Percentiles rank a stretch among this genome's conserved stretches.
Evolutionary conservation across 192 early-diverging fungal genomes (phyloP).

Genomic region (Backusella morwellensis): DNA sequence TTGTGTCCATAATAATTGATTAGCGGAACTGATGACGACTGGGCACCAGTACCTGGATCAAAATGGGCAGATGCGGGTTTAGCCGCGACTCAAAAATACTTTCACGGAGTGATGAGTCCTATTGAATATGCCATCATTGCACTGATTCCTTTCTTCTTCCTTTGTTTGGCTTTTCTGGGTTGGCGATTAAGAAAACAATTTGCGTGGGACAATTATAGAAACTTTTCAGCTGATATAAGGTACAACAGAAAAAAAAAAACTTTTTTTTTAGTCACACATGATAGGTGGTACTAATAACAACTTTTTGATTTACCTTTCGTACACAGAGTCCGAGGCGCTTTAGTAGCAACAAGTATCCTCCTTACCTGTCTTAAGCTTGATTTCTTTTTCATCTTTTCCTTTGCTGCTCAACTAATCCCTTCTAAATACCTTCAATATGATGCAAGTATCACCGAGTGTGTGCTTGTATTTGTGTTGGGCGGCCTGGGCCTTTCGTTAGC

Average conservation of each 20-base stretch:
- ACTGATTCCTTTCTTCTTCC: slow-evolving; percentile 36
- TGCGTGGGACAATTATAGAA: slow-evolving; percentile 48
- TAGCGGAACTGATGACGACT: slow-evolving; percentile 7
- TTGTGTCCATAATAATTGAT: background rate
- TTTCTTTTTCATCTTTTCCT: slow-evolving; percentile 42
- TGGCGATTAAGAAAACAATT: slow-evolving; percentile 37
- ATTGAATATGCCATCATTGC: slow-evolving; percentile 46
- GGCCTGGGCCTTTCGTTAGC: slow-evolving; percentile 27
- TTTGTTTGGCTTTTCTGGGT: slow-evolving; percentile 22
- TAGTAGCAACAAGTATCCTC: slow-evolving; percentile 30
- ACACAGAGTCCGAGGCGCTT: slow-evolving; percentile 26
- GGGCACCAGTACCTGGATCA: slow-evolving; percentile 17
- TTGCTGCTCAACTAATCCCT: slow-evolving; percentile 46
- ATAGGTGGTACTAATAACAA: background rate
- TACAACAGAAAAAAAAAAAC: slow-evolving; percentile 7
- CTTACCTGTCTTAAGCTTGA: slow-evolving; percentile 47
- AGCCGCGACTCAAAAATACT: slow-evolving; percentile 17
- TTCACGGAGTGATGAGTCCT: slow-evolving; percentile 32
- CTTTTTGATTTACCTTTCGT: background rate
- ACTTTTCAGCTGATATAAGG: slow-evolving; percentile 43
- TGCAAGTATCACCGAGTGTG: slow-evolving; percentile 24
- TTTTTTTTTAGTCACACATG: background rate
- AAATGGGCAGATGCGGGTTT: slow-evolving; percentile 17
- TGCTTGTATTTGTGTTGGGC: slow-evolving; percentile 39
- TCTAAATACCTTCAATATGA: slow-evolving; percentile 33